Conservation (phyloP, 2,329 filamentous ascomycete genomes). For the Reticulascus tulasneorum region DNA sequence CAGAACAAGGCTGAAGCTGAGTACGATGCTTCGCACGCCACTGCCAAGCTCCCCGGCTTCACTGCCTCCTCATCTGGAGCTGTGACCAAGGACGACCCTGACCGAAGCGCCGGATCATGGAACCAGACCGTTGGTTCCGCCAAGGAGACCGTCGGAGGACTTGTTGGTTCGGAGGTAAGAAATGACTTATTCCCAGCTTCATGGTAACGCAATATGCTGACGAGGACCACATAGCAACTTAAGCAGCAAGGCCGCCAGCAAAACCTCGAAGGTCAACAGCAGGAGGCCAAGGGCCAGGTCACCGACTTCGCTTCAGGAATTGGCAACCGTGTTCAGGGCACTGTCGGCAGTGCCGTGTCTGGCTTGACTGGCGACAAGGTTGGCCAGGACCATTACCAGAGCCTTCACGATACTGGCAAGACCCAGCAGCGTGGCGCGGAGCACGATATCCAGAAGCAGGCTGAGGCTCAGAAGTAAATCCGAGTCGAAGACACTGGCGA, state of each 20-base stretch:
- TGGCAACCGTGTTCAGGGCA: constrained; percentile 63
- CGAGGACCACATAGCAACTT: constrained; percentile 46
- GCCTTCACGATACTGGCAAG: constrained; percentile 78
- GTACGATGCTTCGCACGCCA: constrained; percentile 70
- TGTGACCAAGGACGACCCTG: constrained; percentile 65
- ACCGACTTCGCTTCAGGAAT: constrained; percentile 68
- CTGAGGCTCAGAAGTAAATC: constrained; percentile 36
- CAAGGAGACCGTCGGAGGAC: constrained; percentile 75
- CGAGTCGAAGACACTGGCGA: not conserved
- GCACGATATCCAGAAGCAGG: constrained; percentile 73
- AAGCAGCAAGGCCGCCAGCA: constrained; percentile 73
- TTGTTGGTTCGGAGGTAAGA: constrained; percentile 68
- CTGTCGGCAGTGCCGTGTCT: constrained; percentile 68
- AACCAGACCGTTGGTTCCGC: constrained; percentile 85
- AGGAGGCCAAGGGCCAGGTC: constrained; percentile 80
- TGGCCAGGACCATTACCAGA: constrained; percentile 61
- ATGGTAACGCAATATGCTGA: not conserved
- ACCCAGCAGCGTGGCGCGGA: constrained; percentile 79
- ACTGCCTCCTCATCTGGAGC: constrained; percentile 67
- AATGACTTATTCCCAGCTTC: not conserved
- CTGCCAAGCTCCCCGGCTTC: constrained; percentile 69
- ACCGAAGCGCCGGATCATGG: constrained; percentile 71
- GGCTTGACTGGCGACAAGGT: constrained; percentile 66
- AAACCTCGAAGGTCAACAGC: constrained; percentile 73
- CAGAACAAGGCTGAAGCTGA: constrained; percentile 63